Conservation (phyloP, 495 filamentous ascomycete species). For the Xylaria castorea region DNA sequence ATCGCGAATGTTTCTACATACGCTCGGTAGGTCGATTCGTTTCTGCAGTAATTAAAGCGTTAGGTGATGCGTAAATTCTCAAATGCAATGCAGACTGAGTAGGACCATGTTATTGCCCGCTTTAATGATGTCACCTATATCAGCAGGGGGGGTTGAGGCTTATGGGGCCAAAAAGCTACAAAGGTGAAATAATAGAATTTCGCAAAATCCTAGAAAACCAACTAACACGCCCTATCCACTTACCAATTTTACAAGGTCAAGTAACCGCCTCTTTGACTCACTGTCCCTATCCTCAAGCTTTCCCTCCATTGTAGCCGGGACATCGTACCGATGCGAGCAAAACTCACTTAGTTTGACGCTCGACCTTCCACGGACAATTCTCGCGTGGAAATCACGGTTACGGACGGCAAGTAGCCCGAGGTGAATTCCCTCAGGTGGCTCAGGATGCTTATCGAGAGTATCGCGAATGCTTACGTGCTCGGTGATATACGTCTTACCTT, state of each 20-base stretch:
- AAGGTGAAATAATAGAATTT: no score
- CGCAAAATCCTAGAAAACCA: background rate
- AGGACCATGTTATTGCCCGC: no score
- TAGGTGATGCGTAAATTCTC: no score
- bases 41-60: no score
- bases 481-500: constrained; percentile 19
- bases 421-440: constrained; percentile 30
- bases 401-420: constrained; percentile 13
- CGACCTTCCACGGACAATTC: constrained; percentile 31
- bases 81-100: no score
- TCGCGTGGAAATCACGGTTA: constrained; percentile 5
- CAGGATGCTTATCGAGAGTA: background rate
- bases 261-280: constrained; percentile 10
- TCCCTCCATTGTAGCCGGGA: constrained; percentile 37
- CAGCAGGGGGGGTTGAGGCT: no score
- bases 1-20: no score
- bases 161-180: no score
- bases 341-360: constrained; percentile 33
- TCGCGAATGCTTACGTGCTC: constrained; percentile 39
- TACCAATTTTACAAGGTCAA: background rate
- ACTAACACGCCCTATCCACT: background rate
- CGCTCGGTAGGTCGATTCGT: no score
- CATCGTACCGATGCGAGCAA: constrained; percentile 31
- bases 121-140: no score
- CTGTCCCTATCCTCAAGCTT: constrained; percentile 16